These are phyloP conservation scores for Odontarrhena argentea DNA, from an alignment of 345 rosid genomes.

Conservation along the genomic window DNA sequence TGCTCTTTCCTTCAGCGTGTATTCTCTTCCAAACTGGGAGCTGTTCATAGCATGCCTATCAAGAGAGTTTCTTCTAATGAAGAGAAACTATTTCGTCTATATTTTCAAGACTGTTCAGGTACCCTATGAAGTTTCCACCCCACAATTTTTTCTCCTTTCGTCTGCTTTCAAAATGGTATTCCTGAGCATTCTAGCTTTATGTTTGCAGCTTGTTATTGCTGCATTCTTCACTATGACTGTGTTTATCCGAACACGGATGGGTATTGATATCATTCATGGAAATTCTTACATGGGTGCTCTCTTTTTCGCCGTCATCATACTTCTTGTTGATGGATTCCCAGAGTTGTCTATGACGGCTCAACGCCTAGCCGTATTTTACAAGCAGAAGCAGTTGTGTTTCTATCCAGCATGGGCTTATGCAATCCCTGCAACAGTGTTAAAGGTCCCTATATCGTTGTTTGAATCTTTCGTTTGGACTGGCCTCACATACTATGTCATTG, in stretches of 20 bases:
- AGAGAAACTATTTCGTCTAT: slow-evolving; percentile 83
- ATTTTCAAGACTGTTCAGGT: slow-evolving; percentile 59
- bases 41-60: slow-evolving; percentile 71
- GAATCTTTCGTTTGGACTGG: slow-evolving; percentile 66
- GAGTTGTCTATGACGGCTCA: slow-evolving; percentile 74
- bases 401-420: slow-evolving; percentile 93
- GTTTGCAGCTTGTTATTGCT: slow-evolving; percentile 56
- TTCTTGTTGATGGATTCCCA: slow-evolving; percentile 77
- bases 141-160: slow-evolving; percentile 10
- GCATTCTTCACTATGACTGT: slow-evolving; percentile 65
- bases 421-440: slow-evolving; percentile 75
- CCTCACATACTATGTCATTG: slow-evolving; percentile 75
- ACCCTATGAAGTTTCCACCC: background rate
- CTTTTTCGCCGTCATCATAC: slow-evolving; percentile 53
- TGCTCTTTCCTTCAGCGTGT: slow-evolving; percentile 67
- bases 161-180: slow-evolving; percentile 6
- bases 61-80: slow-evolving; percentile 81
- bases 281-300: slow-evolving; percentile 68
- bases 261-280: slow-evolving; percentile 62
- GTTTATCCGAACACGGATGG: slow-evolving; percentile 77
- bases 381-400: slow-evolving; percentile 83
- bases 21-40: slow-evolving; percentile 63
- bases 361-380: slow-evolving; percentile 88
- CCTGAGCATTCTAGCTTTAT: slow-evolving; percentile 31
- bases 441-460: slow-evolving; percentile 67